Conservation (phyloP, 495 filamentous ascomycete species). For the Podospora conica region DNA sequence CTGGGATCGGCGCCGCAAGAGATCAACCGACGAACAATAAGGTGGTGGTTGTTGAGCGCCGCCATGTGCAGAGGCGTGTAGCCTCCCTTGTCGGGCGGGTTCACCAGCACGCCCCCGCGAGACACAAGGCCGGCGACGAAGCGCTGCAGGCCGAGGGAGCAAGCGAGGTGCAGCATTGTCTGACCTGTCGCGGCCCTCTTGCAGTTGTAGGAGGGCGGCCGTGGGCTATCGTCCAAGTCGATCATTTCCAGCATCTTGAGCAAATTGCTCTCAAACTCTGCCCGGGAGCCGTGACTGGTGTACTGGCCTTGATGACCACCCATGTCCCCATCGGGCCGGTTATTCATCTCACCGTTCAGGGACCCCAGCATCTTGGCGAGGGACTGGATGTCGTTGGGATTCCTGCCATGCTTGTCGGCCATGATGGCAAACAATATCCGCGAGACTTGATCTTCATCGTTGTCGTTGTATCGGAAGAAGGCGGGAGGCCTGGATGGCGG, state of each 20-base stretch:
- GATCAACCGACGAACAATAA: slow-evolving; percentile 71
- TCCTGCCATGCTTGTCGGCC: slow-evolving; percentile 50
- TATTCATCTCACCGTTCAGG: slow-evolving; percentile 5
- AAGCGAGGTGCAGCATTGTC: slow-evolving; percentile 77
- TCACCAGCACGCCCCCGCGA: slow-evolving; percentile 50
- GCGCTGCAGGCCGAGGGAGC: slow-evolving; percentile 65
- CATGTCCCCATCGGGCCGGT: slow-evolving; percentile 16
- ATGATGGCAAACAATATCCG: slow-evolving; percentile 52
- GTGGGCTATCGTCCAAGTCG: slow-evolving; percentile 67
- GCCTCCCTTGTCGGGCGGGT: slow-evolving; percentile 70
- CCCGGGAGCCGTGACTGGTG: slow-evolving; percentile 5
- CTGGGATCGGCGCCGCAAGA: slow-evolving; percentile 65
- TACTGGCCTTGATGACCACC: not conserved
- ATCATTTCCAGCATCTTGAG: slow-evolving; percentile 70
- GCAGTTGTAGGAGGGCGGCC: slow-evolving; percentile 58
- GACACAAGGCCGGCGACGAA: slow-evolving; percentile 76
- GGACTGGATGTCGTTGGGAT: slow-evolving; percentile 43
- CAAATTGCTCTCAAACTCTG: slow-evolving; percentile 58
- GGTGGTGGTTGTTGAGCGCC: slow-evolving; percentile 65
- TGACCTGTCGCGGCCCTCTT: slow-evolving; percentile 57
- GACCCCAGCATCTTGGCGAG: slow-evolving; percentile 48
- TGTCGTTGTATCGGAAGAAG: slow-evolving; percentile 74
- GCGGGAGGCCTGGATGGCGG: slow-evolving; percentile 36
- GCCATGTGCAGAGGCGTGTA: slow-evolving; percentile 83
- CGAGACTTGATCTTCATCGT: slow-evolving; percentile 68